Evolutionary conservation across 768 basidiomycete species (phyloP), one percentile per base, ranked within the genome.

Genomic region (Mycena crocata): DNA sequence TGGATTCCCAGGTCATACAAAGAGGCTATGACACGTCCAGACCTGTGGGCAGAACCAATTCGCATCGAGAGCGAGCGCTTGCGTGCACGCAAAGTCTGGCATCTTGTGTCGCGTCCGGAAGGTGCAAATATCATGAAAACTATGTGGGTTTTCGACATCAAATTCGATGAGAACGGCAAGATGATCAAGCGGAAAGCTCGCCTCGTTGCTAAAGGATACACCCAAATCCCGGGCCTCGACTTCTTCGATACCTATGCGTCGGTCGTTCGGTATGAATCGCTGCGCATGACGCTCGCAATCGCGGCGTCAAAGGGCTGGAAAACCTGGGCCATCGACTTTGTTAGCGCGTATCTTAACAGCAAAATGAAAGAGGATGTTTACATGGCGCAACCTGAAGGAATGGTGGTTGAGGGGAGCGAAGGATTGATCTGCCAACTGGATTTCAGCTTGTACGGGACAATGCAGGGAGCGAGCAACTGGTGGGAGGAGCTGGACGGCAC

Each of bases 131-230:
- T 59, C 46, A 9, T 59, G 46, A 50, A 59, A 7, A 49, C 46
- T 6, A 72, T 67, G 60, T 69, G 73, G 68, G 62, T 75, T 5
- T 78, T 76, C 64, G 68, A 56, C 23, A 37, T 70, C 12, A 84
- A 84, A 60, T 60, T 59, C 24, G 70, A 80, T 46, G 64, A 60
- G 0, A 49, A 74, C 12, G 81, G 81, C 17, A 67, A 62, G 0
- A 48, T 81, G 13, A 59, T 39, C 2, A 57, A 62, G 0, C 71
- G 74, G 64, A 83, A 84, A 65, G 84, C 81, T 0, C 54, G 80
- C 0, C 71, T 86, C 0, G 83, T 86, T 0, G 82, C 82, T 0
- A 73, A 81, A 58, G 81, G 86, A 0, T 83, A 71, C 71, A 66
- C 74, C 0, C 82, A 84, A 61, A 64, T 74, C 2, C 72, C 71